Percentiles rank a stretch among this genome's conserved stretches.
phyloP scores from a whole-genome alignment of 1,284 basidiomycete species.

The Gymnopus androsaceus region DNA sequence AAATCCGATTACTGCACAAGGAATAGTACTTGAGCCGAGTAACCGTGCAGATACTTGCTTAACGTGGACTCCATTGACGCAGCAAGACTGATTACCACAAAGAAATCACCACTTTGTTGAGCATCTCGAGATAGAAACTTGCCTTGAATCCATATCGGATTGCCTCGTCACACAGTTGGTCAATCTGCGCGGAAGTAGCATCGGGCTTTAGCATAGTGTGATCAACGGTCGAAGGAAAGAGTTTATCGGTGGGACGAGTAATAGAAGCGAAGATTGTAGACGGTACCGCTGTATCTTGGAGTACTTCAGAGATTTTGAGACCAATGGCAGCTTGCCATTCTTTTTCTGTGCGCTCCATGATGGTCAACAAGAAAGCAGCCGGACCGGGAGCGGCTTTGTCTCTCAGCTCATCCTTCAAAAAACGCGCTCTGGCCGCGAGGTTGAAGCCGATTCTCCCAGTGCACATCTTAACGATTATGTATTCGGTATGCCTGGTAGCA shows the following conservation, averaged over 20 bases:
- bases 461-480: no score
- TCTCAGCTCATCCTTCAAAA: no score
- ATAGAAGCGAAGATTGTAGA: constrained; percentile 24
- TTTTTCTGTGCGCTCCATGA: constrained; percentile 29
- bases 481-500: no score
- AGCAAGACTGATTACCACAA: constrained; percentile 53
- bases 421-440: no score
- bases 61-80: constrained; percentile 47
- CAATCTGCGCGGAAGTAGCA: constrained; percentile 43
- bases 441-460: no score
- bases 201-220: constrained; percentile 51
- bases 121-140: not conserved
- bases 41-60: constrained; percentile 41
- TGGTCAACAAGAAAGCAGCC: no score
- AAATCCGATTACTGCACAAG: constrained; percentile 50
- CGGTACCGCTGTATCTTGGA: constrained; percentile 3
- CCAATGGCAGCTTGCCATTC: constrained; percentile 37
- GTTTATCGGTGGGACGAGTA: constrained; percentile 24
- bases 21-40: constrained; percentile 35
- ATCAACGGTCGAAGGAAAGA: constrained; percentile 41
- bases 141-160: constrained; percentile 50
- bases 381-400: no score
- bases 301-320: constrained; percentile 31
- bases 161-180: constrained; percentile 46
- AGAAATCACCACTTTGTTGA: not conserved